phyloP scores from a whole-genome alignment of 2,329 filamentous ascomycete genomes.

The Chalaropsis ovoidea region DNA sequence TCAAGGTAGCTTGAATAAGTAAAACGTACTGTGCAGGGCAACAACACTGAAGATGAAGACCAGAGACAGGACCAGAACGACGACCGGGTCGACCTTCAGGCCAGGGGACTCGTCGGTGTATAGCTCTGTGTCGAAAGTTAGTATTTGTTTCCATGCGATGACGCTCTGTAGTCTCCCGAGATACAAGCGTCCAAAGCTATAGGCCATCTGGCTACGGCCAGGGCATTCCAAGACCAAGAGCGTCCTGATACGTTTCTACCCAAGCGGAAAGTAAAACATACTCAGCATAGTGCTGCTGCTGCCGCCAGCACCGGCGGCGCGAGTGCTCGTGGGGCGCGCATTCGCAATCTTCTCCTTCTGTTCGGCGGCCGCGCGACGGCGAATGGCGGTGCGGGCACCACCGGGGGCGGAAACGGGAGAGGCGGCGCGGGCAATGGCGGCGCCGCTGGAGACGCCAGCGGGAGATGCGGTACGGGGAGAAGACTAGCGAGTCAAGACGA shows the following conservation, averaged over 20 bases:
- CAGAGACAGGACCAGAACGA: conserved; percentile 88
- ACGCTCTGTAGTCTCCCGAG: neutral
- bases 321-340: conserved; percentile 81
- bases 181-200: neutral
- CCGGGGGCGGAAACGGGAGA: conserved; percentile 76
- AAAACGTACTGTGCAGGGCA: conserved; percentile 77
- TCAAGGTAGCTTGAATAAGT: neutral
- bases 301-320: conserved; percentile 85
- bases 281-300: conserved; percentile 98
- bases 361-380: conserved; percentile 88
- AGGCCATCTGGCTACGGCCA: neutral
- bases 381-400: conserved; percentile 88
- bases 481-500: conserved; percentile 36
- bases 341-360: conserved; percentile 96
- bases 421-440: conserved; percentile 63
- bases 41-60: conserved; percentile 99
- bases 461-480: conserved; percentile 53
- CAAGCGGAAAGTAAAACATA: conserved; percentile 40
- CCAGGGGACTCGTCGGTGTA: conserved; percentile 98
- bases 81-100: conserved; percentile 93
- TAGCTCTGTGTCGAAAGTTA: conserved; percentile 47
- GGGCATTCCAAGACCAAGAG: neutral
- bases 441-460: conserved; percentile 50
- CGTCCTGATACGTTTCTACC: neutral
- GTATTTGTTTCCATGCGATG: neutral